Percentiles rank a stretch among this genome's conserved stretches.
These are phyloP conservation scores for Glarea lozoyensis DNA, from an alignment of 495 filamentous ascomycete species.

Conservation along the genomic window DNA sequence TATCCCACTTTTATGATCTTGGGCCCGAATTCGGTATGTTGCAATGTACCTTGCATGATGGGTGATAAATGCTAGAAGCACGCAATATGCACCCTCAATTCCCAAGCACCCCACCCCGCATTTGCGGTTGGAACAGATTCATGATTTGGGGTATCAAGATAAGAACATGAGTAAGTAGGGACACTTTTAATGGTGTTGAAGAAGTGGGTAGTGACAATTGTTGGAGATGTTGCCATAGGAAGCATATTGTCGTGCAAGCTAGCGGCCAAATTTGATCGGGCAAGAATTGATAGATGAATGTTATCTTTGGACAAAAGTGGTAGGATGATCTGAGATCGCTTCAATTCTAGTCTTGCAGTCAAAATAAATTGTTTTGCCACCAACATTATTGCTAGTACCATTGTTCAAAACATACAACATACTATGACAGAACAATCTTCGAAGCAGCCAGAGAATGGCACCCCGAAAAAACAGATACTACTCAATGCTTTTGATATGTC, in stretches of 20 bases:
- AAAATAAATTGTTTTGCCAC: too few species aligned
- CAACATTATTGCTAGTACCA: too few species aligned
- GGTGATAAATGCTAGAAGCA: not conserved
- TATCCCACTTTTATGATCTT: not conserved
- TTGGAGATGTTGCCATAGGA: not conserved
- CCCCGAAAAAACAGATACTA: constrained; percentile 57
- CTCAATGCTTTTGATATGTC: constrained; percentile 67
- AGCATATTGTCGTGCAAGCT: not conserved
- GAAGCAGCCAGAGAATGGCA: not conserved
- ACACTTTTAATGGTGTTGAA: too few species aligned
- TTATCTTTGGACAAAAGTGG: too few species aligned
- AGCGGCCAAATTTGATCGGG: constrained; percentile 1
- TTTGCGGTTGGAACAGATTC: not conserved
- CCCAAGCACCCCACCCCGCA: not conserved
- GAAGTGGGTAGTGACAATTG: too few species aligned
- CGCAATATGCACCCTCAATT: not conserved
- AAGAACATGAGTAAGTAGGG: not conserved
- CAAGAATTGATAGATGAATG: not conserved
- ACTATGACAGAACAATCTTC: not conserved
- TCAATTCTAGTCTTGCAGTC: too few species aligned
- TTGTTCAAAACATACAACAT: too few species aligned
- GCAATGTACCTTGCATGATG: not conserved
- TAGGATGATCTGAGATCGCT: too few species aligned
- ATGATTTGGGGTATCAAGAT: too few species aligned
- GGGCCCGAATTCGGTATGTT: not conserved